Conservation (phyloP, 1,139 yeast genomes). For the Keqinozyma sinolaborantium region DNA sequence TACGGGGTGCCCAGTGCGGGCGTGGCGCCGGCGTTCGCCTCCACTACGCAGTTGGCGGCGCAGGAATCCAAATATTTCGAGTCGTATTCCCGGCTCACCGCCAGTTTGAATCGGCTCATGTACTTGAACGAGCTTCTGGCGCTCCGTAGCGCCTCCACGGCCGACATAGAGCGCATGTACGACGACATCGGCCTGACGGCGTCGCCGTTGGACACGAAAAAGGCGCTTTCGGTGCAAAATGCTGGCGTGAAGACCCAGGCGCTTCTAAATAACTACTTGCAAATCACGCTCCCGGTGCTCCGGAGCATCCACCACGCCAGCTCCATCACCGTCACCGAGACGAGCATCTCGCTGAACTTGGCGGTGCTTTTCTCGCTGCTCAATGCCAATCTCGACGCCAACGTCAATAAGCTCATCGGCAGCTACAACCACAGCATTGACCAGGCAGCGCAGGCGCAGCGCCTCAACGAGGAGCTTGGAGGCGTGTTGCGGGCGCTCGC, state of each 20-base stretch:
- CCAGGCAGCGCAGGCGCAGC: slow-evolving; percentile 4
- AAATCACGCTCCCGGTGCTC: slow-evolving; percentile 26
- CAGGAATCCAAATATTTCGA: slow-evolving; percentile 20
- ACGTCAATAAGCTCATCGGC: slow-evolving; percentile 14
- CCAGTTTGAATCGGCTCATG: slow-evolving; percentile 25
- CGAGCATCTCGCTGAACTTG: slow-evolving; percentile 21
- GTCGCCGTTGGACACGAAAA: slow-evolving; percentile 16
- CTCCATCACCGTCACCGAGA: slow-evolving; percentile 28
- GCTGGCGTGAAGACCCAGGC: slow-evolving; percentile 20
- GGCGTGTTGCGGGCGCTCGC: slow-evolving; percentile 7
- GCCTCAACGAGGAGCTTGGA: slow-evolving; percentile 2
- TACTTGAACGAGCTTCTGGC: slow-evolving; percentile 23
- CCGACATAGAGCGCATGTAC: slow-evolving; percentile 12
- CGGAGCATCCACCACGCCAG: slow-evolving; percentile 30
- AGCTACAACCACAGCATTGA: slow-evolving; percentile 11
- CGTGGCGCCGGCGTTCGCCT: slow-evolving; percentile 2
- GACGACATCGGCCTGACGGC: slow-evolving; percentile 8
- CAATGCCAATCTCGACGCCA: slow-evolving; percentile 9
- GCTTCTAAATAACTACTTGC: slow-evolving; percentile 22
- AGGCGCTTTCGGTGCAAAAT: slow-evolving; percentile 18
- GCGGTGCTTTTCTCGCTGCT: slow-evolving; percentile 12
- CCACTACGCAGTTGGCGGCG: slow-evolving; percentile 1
- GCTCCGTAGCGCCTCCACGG: slow-evolving; percentile 11
- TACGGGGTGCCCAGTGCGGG: slow-evolving; percentile 24
- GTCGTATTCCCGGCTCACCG: slow-evolving; percentile 18